These are phyloP conservation scores for Tolypocladium ophioglossoides DNA, from an alignment of 2,329 filamentous ascomycete species.

Conservation along the genomic window DNA sequence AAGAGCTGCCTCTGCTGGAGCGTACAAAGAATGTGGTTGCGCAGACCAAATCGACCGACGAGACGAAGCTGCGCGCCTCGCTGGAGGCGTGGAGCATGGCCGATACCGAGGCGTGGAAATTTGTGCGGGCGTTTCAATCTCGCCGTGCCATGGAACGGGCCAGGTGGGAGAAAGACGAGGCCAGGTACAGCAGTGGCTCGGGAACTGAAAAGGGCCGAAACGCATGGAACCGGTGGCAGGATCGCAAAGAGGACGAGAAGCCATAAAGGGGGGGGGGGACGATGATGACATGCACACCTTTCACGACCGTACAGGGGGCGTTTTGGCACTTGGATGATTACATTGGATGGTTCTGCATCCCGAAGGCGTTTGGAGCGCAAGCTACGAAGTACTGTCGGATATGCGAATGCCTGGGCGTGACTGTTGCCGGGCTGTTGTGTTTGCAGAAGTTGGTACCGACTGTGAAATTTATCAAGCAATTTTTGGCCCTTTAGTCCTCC, in stretches of 20 bases:
- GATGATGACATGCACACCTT: not conserved
- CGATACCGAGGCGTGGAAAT: conserved; percentile 70
- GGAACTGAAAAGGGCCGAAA: conserved; percentile 36
- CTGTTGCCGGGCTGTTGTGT: not conserved
- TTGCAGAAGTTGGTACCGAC: not conserved
- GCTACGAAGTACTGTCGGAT: not conserved
- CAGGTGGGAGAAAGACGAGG: conserved; percentile 62
- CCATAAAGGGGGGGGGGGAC: not conserved
- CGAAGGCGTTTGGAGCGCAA: not conserved
- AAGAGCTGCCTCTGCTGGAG: conserved; percentile 43
- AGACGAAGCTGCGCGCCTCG: conserved; percentile 38
- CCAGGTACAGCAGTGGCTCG: conserved; percentile 51
- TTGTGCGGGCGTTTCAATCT: conserved; percentile 57
- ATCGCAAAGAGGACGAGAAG: conserved; percentile 10
- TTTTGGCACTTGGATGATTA: not conserved
- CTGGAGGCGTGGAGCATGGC: conserved; percentile 60
- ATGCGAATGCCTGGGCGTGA: not conserved
- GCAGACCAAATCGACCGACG: conserved; percentile 30
- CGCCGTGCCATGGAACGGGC: conserved; percentile 50
- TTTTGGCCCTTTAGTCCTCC: not conserved
- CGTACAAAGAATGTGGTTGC: conserved; percentile 38
- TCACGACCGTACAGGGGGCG: not conserved
- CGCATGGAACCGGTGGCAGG: conserved; percentile 24
- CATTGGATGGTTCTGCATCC: not conserved
- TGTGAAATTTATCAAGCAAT: not conserved